Base-by-base conservation (phyloP, 768 basidiomycete genomes). In the Ramaria sp. region DNA sequence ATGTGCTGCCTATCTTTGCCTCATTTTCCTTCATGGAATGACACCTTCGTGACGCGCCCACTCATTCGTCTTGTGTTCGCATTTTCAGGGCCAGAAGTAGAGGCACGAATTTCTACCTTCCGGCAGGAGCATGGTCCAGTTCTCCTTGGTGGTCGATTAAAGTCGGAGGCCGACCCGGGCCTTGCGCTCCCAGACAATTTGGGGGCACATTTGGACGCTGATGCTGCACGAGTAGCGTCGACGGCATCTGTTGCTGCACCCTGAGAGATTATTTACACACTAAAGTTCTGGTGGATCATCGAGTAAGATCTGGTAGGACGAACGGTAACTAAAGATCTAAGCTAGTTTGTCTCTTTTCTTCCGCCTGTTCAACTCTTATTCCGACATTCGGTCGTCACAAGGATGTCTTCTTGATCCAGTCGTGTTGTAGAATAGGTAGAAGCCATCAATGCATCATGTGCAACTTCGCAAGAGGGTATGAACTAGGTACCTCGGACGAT, bases 81-180 rank as follows among this genome's bases (percentile, higher is more conserved):
- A 11, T 57, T 17, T 39, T 1, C 12, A 72, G 72, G 74, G 20
- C 95, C 94, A 1, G 84, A 93, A 65, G 92, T 98, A 42, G 95
- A 98, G 72, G 75, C 77, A 53, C 88, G 94, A 54, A 91, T 98
- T 59, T 80, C 80, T 3, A 74, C 79, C 17, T 97, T 83, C 79
- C 78, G 88, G 56, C 78, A 78, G 51, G 71, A 74, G 53, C 78
- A 93, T 58, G 94, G 93, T 1, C 78, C 82, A 24, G 94, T 96
- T 51, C 76, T 91, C 55, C 95, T 96, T 63, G 94, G 95, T 53
- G 94, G 94, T 19, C 75, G 78, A 57, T 71, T 94, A 61, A 77
- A 77, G 58, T 83, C 76, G 54, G 76, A 85, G 53, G 73, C 80
- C n/a, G 81, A 89, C 62, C 78, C 82, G n/a, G 75, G 73, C 9